Conservation (phyloP, 495 filamentous ascomycete genomes). For the Trichoderma erinaceum region DNA sequence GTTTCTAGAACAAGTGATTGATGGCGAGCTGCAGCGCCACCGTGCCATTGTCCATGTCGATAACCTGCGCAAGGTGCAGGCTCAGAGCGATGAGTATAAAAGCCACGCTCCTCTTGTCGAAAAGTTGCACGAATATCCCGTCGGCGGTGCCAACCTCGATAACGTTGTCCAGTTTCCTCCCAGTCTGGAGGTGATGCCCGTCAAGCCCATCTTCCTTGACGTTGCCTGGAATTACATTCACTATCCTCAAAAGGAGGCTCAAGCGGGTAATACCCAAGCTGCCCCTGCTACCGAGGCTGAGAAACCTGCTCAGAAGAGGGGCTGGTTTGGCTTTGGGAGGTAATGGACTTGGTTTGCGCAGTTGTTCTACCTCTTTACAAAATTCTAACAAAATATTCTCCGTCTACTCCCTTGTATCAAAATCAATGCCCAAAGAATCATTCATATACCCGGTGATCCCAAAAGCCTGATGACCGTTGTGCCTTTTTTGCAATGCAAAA, state of each 20-base stretch:
- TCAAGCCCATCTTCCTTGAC: constrained; percentile 94
- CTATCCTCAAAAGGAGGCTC: constrained; percentile 63
- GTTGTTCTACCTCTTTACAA: not conserved
- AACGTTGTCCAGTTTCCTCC: constrained; percentile 87
- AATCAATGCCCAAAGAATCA: no score
- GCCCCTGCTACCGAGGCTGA: constrained; percentile 27
- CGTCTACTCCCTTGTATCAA: not conserved
- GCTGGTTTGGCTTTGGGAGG: constrained; percentile 88
- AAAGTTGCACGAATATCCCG: constrained; percentile 66
- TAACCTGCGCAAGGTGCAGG: constrained; percentile 38
- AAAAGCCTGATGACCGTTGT: not conserved
- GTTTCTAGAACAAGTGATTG: constrained; percentile 54
- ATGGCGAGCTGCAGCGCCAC: constrained; percentile 64
- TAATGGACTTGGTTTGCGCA: constrained; percentile 29
- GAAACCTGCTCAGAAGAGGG: constrained; percentile 48
- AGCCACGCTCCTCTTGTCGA: constrained; percentile 53
- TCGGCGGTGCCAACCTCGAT: constrained; percentile 58
- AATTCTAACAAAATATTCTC: not conserved
- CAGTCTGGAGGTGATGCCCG: constrained; percentile 71
- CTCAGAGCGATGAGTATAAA: constrained; percentile 21
- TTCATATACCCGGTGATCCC: no score
- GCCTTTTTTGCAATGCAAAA: not conserved
- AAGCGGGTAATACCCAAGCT: constrained; percentile 20
- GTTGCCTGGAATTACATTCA: constrained; percentile 97
- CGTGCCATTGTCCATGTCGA: constrained; percentile 78